Evolutionary conservation across 2,329 filamentous ascomycete species (phyloP).

Genomic region (Arthrobotrys sinensis): DNA sequence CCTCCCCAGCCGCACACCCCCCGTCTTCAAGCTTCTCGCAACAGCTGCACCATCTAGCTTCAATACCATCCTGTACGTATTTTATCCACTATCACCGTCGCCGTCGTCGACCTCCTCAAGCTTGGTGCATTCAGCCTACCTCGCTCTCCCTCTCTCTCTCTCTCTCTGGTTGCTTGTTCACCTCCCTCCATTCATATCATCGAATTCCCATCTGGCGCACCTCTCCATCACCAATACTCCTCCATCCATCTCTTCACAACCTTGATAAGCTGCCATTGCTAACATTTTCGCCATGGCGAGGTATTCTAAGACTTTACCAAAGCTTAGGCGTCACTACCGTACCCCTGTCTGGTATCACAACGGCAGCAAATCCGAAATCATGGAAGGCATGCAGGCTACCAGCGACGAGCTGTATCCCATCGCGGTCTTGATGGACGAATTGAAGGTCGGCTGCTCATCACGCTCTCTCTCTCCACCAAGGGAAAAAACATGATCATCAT

Average conservation of each 20-base stretch:
- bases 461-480: background rate
- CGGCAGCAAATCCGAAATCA: slow-evolving; percentile 51
- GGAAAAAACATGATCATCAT: background rate
- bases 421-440: slow-evolving; percentile 98
- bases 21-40: slow-evolving; percentile 22
- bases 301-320: slow-evolving; percentile 26
- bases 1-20: slow-evolving; percentile 38
- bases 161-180: background rate
- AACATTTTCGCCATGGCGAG: slow-evolving; percentile 37
- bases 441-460: slow-evolving; percentile 80
- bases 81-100: background rate
- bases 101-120: slow-evolving; percentile 2
- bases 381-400: slow-evolving; percentile 70
- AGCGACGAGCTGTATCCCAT: slow-evolving; percentile 99
- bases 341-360: slow-evolving; percentile 25
- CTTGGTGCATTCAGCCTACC: background rate
- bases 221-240: slow-evolving; percentile 7
- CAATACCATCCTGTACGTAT: slow-evolving; percentile 13
- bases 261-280: slow-evolving; percentile 16
- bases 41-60: slow-evolving; percentile 5
- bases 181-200: background rate
- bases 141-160: background rate
- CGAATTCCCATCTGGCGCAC: slow-evolving; percentile 16
- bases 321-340: slow-evolving; percentile 5
- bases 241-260: background rate